Conservation (phyloP, 129 eudicot species). For the Rutidosis leptorrhynchoides region DNA sequence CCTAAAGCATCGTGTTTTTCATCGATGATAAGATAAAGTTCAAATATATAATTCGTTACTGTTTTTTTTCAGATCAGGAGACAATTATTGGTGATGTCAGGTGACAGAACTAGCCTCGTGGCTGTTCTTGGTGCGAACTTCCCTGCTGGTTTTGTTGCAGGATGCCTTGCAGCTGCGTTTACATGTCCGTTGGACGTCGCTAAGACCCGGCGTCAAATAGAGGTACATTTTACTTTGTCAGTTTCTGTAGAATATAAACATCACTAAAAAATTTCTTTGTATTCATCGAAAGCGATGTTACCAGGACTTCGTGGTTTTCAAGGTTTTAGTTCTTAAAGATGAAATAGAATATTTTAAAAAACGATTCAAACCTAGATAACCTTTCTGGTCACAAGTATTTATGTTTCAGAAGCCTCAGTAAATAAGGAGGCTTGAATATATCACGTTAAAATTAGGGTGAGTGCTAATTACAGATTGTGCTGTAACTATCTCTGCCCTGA, state of each 20-base stretch:
- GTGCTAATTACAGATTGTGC: neutral
- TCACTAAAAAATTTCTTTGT: too few relatives aligned
- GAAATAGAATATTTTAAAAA: too few relatives aligned
- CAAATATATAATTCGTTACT: neutral
- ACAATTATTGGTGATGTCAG: conserved; percentile 39
- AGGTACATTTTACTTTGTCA: conserved; percentile 36
- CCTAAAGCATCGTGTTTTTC: neutral
- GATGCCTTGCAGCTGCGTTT: conserved; percentile 73
- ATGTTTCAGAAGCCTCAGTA: neutral
- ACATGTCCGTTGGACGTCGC: conserved; percentile 96
- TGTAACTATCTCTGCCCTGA: too few relatives aligned
- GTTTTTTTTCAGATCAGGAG: conserved; percentile 55
- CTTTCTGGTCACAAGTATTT: neutral
- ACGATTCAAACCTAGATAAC: neutral
- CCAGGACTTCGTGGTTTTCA: neutral
- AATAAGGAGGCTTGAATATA: neutral
- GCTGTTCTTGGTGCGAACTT: conserved; percentile 75
- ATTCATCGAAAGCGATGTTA: too few relatives aligned
- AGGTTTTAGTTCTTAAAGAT: neutral
- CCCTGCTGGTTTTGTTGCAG: conserved; percentile 80
- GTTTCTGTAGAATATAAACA: neutral
- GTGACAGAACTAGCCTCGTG: conserved; percentile 39
- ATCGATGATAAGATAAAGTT: neutral
- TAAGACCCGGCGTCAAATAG: conserved; percentile 87
- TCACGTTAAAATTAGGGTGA: neutral